A percentile compares a stretch with the other conserved stretches of the same genome.
phyloP scores from a whole-genome alignment of 2,329 filamentous ascomycete species.

The Fusarium mangiferae region DNA sequence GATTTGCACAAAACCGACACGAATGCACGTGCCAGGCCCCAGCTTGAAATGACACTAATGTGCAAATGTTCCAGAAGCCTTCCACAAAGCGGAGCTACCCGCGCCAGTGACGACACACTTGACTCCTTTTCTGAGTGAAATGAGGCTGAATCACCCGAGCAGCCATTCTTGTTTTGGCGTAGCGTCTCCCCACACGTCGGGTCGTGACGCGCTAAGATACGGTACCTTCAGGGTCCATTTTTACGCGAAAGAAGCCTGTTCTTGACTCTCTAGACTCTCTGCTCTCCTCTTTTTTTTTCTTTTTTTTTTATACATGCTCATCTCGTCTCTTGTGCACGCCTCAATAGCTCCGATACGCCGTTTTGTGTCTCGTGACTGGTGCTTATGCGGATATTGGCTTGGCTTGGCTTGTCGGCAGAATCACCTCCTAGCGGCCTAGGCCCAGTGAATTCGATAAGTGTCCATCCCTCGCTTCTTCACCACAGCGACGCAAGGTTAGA shows the following conservation, averaged over 20 bases:
- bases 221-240: constrained; percentile 26
- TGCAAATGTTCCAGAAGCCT: constrained; percentile 42
- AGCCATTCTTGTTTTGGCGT: constrained; percentile 31
- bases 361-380: constrained; percentile 24
- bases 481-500: constrained; percentile 36
- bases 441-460: constrained; percentile 2
- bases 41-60: constrained; percentile 19
- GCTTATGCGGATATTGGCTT: constrained; percentile 19
- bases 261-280: background rate
- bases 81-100: constrained; percentile 34
- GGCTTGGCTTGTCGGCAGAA: constrained; percentile 22
- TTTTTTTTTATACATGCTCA: background rate
- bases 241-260: constrained; percentile 14
- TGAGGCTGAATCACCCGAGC: constrained; percentile 40
- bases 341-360: background rate
- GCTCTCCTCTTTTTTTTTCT: background rate
- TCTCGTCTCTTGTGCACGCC: constrained; percentile 26
- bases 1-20: constrained; percentile 42
- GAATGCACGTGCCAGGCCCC: constrained; percentile 39
- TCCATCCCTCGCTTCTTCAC: constrained; percentile 40
- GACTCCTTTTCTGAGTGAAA: constrained; percentile 20
- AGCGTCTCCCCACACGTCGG: constrained; percentile 28
- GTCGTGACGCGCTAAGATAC: constrained; percentile 19
- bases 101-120: constrained; percentile 35
- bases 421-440: constrained; percentile 22